Conservation (phyloP, 352 stramenopile genomes). For the Phytophthora fragariaefolia region DNA sequence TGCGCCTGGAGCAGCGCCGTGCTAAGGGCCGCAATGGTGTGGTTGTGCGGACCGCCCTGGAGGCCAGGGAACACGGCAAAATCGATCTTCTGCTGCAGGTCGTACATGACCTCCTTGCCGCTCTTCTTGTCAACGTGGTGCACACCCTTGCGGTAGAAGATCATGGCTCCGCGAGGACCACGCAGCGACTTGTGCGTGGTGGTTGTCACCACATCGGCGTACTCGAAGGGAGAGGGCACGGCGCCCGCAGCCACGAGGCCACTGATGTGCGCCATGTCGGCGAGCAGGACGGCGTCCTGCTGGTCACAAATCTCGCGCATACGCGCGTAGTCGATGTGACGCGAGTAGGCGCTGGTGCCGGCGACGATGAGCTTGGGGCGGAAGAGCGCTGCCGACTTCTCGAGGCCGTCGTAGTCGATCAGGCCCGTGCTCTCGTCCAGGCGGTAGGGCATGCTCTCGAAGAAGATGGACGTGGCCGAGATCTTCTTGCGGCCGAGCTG, state of each 20-base stretch:
- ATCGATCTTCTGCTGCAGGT: constrained; percentile 99
- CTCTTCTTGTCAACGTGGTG: constrained; percentile 95
- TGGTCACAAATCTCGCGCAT: constrained; percentile 96
- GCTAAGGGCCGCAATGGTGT: constrained; percentile 99
- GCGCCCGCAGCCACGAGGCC: constrained; percentile 96
- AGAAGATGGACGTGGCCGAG: constrained; percentile 98
- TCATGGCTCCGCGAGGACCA: constrained; percentile 99
- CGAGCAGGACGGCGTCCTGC: constrained; percentile 96
- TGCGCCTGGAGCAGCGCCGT: constrained; percentile 97
- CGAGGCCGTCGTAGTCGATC: constrained; percentile 99
- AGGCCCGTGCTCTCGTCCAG: constrained; percentile 95
- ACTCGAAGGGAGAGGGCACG: constrained; percentile 98
- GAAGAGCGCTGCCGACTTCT: constrained; percentile 94
- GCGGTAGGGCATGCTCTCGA: constrained; percentile 99
- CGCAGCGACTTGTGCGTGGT: constrained; percentile 99
- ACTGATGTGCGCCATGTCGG: constrained; percentile 99
- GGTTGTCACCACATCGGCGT: constrained; percentile 99
- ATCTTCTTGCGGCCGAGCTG: constrained; percentile 99
- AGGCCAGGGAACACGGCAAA: constrained; percentile 99
- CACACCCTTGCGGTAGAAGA: constrained; percentile 99
- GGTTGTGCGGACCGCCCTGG: constrained; percentile 99
- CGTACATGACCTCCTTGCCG: constrained; percentile 91
- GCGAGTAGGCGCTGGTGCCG: constrained; percentile 98
- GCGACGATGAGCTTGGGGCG: constrained; percentile 99
- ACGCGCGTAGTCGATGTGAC: constrained; percentile 98